Base-by-base conservation (phyloP, 208 protist genomes). In the Trypanosomatidae sp. region DNA sequence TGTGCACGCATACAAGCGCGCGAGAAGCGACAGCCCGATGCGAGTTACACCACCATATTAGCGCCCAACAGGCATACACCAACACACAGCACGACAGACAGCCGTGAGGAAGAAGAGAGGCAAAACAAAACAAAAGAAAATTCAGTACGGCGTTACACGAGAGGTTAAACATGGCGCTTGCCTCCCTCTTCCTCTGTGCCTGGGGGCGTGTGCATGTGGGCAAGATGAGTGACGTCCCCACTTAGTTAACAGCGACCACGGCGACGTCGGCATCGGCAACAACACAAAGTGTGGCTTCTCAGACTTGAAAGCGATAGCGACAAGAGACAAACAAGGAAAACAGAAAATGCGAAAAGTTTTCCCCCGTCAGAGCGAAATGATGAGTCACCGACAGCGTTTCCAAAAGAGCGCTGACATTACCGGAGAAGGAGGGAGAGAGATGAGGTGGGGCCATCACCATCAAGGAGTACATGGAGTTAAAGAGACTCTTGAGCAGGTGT, bases 361-460 rank as follows among this genome's bases (percentile, higher is more conserved):
- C 41, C 10, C 55, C 28, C 3, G 25, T 19, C 50, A 55, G 50
- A 28, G 60, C 5, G 60, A 47, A 28, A 43, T 46, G 44, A 30
- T 44, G 53, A 36, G 53, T 33, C 10, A n/a, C 53, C 25, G 25
- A 59, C 25, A 36, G 12, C 22, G 55, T 8, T 59, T 9, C 55
- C 28, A 12, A 59, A 4, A 59, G 25, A 36, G 55, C 5, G 22
- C 10, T 15, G 47, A 36, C 3, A 68, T 22, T 68, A 25, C 49
- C 15, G 46, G 44, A 65, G 41, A 59, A 58, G 33, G 12, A 80
- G 13, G 59, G 36, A 69, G 25, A 58, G 70, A 70, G 28, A 73
- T 39, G 19, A 33, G 12, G 15, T 19, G 5, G 12, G 56, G 30
- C 12, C 33, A n/a, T 25, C 33, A 62, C 30, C 58, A 41, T 62